phyloP scores from a whole-genome alignment of 139 green algal genomes.

The Eudorina sp. region DNA sequence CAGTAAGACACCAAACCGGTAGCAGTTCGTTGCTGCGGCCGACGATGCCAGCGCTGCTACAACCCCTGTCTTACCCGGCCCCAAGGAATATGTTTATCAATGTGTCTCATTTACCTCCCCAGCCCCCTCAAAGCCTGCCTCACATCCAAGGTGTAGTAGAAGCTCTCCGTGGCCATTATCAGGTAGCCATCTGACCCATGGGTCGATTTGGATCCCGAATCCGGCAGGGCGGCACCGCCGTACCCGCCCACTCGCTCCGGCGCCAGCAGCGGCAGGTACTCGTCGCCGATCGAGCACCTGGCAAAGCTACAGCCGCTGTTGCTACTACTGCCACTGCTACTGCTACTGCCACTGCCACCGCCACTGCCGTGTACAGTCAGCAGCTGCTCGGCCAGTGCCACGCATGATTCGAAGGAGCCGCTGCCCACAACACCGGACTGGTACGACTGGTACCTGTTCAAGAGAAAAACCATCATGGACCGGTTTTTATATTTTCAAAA shows the following conservation, averaged over 20 bases:
- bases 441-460: slow-evolving; percentile 13
- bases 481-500: too few species aligned
- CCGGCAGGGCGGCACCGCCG: not conserved
- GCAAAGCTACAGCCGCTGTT: slow-evolving; percentile 8
- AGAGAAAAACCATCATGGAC: not conserved
- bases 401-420: slow-evolving; percentile 35
- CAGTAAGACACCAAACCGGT: too few species aligned
- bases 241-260: not conserved
- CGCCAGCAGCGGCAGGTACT: slow-evolving; percentile 44
- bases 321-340: not conserved
- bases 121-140: not conserved
- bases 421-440: slow-evolving; percentile 27
- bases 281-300: slow-evolving; percentile 35
- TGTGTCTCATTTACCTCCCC: too few species aligned
- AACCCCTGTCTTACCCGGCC: too few species aligned
- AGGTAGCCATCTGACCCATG: slow-evolving; percentile 26
- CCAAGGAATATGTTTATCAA: too few species aligned
- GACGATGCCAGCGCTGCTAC: too few species aligned
- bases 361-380: not conserved
- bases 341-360: not conserved
- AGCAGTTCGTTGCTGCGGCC: too few species aligned
- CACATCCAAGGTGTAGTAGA: slow-evolving; percentile 59
- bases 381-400: not conserved
- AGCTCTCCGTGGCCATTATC: slow-evolving; percentile 63
- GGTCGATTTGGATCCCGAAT: not conserved